Evolutionary conservation across 179 eudicot species (phyloP).

Genomic region (Carnegiea gigantea): DNA sequence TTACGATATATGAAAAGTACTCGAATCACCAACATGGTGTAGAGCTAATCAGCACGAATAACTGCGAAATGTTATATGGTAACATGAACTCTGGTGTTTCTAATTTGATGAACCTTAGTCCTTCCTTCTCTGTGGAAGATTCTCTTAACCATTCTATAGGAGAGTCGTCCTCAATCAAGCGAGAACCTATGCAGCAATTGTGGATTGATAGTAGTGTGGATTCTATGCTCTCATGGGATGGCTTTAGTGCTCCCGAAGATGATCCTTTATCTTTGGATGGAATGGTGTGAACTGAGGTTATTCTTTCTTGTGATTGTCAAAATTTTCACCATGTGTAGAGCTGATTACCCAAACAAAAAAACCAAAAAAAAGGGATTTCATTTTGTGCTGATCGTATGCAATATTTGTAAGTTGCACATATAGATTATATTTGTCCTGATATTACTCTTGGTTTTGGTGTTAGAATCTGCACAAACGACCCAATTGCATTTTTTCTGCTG

Average conservation of each 20-base stretch:
- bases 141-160: constrained; percentile 31
- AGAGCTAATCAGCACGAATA: constrained; percentile 1
- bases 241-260: constrained; percentile 3
- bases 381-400: no score
- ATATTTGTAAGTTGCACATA: background rate
- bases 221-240: constrained; percentile 12
- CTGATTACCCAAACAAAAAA: no score
- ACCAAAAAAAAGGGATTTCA: no score
- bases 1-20: background rate
- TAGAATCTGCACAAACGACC: no score
- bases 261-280: constrained; percentile 4
- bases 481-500: no score
- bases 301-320: background rate
- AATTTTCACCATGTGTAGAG: background rate
- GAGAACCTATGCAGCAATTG: constrained; percentile 29
- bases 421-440: background rate
- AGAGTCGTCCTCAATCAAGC: constrained; percentile 28
- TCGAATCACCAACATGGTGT: background rate
- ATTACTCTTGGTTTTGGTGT: background rate
- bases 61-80: constrained; percentile 24
- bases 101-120: constrained; percentile 33
- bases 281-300: background rate
- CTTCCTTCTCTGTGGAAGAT: constrained; percentile 34
- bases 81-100: constrained; percentile 19
- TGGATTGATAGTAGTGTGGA: constrained; percentile 41